These are phyloP conservation scores for Pouteria campechiana DNA, from an alignment of 179 eudicot genomes.

Conservation along the genomic window DNA sequence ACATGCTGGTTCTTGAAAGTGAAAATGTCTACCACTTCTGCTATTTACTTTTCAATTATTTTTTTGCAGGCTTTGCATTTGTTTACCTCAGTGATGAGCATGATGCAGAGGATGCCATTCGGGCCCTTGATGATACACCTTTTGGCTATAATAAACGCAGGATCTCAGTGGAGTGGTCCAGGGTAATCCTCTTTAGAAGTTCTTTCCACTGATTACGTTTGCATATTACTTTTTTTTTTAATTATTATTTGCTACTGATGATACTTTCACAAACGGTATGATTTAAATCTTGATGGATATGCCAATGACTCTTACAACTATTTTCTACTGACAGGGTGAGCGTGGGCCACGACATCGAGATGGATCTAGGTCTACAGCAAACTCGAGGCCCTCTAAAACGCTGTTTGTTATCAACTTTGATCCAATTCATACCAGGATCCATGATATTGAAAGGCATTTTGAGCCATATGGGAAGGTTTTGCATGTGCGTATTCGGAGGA, in stretches of 20 bases:
- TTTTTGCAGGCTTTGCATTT: conserved; percentile 76
- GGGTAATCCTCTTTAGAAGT: conserved; percentile 22
- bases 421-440: conserved; percentile 46
- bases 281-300: too few species aligned
- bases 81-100: conserved; percentile 86
- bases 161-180: conserved; percentile 89
- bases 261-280: too few species aligned
- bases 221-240: background rate
- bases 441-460: conserved; percentile 73
- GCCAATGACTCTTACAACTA: too few species aligned
- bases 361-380: conserved; percentile 39
- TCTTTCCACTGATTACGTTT: background rate
- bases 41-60: conserved; percentile 11
- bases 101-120: conserved; percentile 88
- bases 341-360: conserved; percentile 65
- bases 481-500: conserved; percentile 64
- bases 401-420: conserved; percentile 92
- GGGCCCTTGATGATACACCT: conserved; percentile 58
- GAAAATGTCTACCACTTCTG: conserved; percentile 6
- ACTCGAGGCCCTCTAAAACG: conserved; percentile 78
- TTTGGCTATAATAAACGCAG: conserved; percentile 76
- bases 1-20: conserved; percentile 9
- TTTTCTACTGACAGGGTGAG: conserved; percentile 54
- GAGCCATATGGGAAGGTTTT: conserved; percentile 74
- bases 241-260: too few species aligned